Evolutionary conservation across 164 flowering plant species (phyloP).

Genomic region (Magnolia changhungtana): DNA sequence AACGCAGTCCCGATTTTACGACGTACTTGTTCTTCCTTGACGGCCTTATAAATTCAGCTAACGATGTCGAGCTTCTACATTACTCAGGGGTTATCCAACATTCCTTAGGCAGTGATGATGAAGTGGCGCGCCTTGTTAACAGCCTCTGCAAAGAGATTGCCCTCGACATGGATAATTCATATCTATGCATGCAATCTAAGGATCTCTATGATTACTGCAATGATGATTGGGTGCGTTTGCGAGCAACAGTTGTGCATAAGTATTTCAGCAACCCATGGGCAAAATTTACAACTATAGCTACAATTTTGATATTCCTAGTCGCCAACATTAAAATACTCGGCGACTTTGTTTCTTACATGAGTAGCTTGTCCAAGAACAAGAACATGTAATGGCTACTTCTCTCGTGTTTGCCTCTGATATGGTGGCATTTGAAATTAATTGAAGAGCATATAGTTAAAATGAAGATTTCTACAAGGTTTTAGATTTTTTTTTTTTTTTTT

Average conservation of each 20-base stretch:
- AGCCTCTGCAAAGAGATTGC: constrained; percentile 76
- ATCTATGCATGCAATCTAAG: constrained; percentile 55
- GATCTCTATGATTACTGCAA: constrained; percentile 51
- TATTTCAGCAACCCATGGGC: background rate
- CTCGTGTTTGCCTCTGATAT: no score
- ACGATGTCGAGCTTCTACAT: constrained; percentile 71
- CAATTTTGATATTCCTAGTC: no score
- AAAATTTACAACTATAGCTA: no score
- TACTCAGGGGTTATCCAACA: constrained; percentile 78
- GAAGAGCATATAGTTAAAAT: no score
- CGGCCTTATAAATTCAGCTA: constrained; percentile 62
- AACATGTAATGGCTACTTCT: no score
- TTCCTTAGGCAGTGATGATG: constrained; percentile 77
- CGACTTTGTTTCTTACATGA: no score
- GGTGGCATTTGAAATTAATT: no score
- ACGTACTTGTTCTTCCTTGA: constrained; percentile 81
- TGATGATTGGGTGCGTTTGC: background rate
- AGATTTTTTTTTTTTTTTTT: no score
- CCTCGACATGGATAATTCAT: constrained; percentile 66
- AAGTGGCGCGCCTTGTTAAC: constrained; percentile 79
- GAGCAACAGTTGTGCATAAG: background rate
- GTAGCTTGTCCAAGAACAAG: no score
- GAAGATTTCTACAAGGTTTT: no score
- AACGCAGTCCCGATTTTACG: constrained; percentile 28
- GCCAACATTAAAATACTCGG: no score